Conservation (phyloP, 2,329 filamentous ascomycete species). For the Xylaria hypoxylon region DNA sequence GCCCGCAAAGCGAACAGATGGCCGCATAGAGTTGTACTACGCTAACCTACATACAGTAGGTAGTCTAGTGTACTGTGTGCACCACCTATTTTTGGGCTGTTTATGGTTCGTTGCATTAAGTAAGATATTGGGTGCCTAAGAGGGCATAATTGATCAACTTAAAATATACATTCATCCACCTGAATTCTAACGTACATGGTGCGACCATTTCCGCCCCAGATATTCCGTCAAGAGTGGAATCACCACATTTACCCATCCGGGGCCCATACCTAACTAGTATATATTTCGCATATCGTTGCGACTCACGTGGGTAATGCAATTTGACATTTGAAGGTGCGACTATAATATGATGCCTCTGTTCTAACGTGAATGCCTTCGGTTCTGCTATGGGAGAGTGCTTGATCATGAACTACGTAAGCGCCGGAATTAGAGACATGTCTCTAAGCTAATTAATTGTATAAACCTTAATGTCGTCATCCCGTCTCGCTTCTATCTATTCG, state of each 20-base stretch:
- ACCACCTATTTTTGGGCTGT: conserved; percentile 14
- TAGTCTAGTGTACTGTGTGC: neutral
- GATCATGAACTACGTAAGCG: neutral
- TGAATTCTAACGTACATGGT: conserved; percentile 20
- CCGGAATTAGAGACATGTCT: neutral
- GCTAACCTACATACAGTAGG: neutral
- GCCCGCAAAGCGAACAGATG: neutral
- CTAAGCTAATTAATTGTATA: neutral
- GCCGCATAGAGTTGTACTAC: neutral
- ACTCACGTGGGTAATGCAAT: conserved; percentile 1
- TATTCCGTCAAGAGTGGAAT: conserved; percentile 12
- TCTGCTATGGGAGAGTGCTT: neutral
- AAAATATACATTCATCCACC: conserved; percentile 35
- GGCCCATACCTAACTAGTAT: too few species aligned
- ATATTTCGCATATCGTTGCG: neutral
- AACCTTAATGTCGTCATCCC: conserved; percentile 26
- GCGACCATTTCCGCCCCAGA: conserved; percentile 29
- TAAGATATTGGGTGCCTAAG: conserved; percentile 14
- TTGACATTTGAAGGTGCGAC: neutral
- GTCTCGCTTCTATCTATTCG: conserved; percentile 13
- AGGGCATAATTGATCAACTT: conserved; percentile 26
- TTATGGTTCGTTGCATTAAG: neutral
- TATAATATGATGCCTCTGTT: too few species aligned
- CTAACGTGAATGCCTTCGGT: too few species aligned
- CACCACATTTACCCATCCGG: conserved; percentile 5